Evolutionary conservation across 306 rosid genomes (phyloP), one percentile per base, ranked within the genome.

Genomic region (cucumber (Cucumis sativus)): DNA sequence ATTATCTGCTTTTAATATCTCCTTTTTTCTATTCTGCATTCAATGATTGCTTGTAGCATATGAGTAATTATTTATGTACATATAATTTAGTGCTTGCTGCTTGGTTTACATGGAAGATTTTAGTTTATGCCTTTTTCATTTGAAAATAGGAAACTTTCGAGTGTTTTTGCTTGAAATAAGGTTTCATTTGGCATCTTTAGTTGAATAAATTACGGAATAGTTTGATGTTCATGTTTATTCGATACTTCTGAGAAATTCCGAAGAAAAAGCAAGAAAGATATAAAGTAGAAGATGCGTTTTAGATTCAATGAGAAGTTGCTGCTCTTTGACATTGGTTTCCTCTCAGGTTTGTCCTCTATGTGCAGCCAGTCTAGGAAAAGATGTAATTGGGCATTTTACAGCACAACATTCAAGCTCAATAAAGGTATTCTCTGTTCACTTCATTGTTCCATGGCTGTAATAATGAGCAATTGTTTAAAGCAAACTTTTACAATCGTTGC

Each of bases 281-380:
- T 23, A 30, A 47, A 56, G 43, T 75, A 63, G 68, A 28, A 18
- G 16, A 57, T 51, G 60, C 41, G 40, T 33, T 23, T 69, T 45
- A 15, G 76, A 70, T 70, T 70, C 14, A 47, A 23, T 15, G 21
- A 18, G 51, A 47, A 51, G 58, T 10, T 17, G 35, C 64, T 74
- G 74, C 78, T 85, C 57, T 52, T 54, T 43, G 33, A 57, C 79
- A 55, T 81, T 76, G 66, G 5, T 77, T 61, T 83, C 45, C 47
- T 79, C 84, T 79, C 86, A 96, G 99, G 92, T 96, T 85, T 96
- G 99, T 82, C 99, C 99, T 51, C 74, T 92, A 33, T 96, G 99
- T 63, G 99, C 97, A 43, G 92, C 85, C 59, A 86, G 82, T 82
- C 79, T 91, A 17, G 98, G 97, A 81, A 96, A 78, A 61, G 96